Conservation (phyloP, 2,329 filamentous ascomycete species). For the Lachnellula suecica region DNA sequence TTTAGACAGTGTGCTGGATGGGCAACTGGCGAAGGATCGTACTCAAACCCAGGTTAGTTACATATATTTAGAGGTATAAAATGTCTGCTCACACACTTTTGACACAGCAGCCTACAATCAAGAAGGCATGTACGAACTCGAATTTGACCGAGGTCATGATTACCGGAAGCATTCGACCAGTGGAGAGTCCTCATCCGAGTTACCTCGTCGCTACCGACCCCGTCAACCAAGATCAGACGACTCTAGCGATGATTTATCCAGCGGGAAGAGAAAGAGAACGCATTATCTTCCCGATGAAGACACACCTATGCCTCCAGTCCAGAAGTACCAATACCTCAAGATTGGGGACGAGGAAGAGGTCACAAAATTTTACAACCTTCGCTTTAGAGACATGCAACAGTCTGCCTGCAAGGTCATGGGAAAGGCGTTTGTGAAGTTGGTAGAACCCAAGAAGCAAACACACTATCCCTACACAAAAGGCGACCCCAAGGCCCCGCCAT, state of each 20-base stretch:
- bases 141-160: constrained; percentile 13
- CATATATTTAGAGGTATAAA: background rate
- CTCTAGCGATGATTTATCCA: constrained; percentile 20
- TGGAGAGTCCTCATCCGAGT: constrained; percentile 17
- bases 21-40: constrained; percentile 8
- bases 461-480: constrained; percentile 71
- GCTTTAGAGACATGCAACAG: constrained; percentile 68
- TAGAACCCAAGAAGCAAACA: constrained; percentile 76
- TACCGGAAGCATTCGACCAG: constrained; percentile 18
- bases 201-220: constrained; percentile 9
- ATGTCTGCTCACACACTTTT: background rate
- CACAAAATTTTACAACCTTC: constrained; percentile 58
- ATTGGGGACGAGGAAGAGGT: constrained; percentile 55
- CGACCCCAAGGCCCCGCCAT: constrained; percentile 60
- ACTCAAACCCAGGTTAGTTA: background rate
- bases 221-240: constrained; percentile 23
- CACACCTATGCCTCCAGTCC: constrained; percentile 13
- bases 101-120: constrained; percentile 19
- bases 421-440: constrained; percentile 73
- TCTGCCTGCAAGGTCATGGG: constrained; percentile 69
- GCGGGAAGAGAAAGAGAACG: constrained; percentile 22
- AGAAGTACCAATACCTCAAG: constrained; percentile 37
- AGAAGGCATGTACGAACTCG: constrained; percentile 21
- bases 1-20: constrained; percentile 16
- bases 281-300: constrained; percentile 20